Evolutionary conservation across 1,284 basidiomycete species (phyloP).

Genomic region (Macrocystidia cucumis): DNA sequence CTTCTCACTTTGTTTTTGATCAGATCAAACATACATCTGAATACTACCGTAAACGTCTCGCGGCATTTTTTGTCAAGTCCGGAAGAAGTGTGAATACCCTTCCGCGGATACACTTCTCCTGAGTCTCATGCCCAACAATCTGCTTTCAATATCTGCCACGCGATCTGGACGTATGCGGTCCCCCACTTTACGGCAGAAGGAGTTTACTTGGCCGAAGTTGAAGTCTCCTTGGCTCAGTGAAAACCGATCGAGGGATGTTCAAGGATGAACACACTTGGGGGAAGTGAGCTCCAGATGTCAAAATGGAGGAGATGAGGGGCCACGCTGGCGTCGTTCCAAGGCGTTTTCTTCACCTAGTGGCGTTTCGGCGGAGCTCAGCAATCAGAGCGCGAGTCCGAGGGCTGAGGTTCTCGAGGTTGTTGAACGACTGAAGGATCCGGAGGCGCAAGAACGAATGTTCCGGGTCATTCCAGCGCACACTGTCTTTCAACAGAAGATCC

Average conservation of each 20-base stretch:
- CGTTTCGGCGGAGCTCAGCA: too few relatives aligned
- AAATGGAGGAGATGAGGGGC: too few relatives aligned
- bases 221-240: too few relatives aligned
- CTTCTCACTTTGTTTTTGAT: conserved; percentile 21
- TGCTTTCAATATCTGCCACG: conserved; percentile 3
- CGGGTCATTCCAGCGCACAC: conserved; percentile 40
- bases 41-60: conserved; percentile 16
- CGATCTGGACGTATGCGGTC: too few relatives aligned
- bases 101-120: conserved; percentile 20
- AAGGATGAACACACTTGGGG: too few relatives aligned
- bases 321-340: too few relatives aligned
- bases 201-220: conserved; percentile 1
- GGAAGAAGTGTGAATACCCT: conserved; percentile 13
- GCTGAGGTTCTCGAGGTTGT: too few relatives aligned
- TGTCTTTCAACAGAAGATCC: conserved; percentile 36
- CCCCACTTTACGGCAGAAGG: not conserved
- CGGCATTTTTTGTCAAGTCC: conserved; percentile 24
- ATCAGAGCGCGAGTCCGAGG: too few relatives aligned
- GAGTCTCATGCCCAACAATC: conserved; percentile 24
- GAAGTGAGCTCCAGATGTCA: too few relatives aligned
- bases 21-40: conserved; percentile 20
- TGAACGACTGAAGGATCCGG: conserved; percentile 28
- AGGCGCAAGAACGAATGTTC: conserved; percentile 35
- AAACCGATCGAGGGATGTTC: too few relatives aligned
- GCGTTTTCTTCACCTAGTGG: too few relatives aligned